Evolutionary conservation across 1,139 yeast genomes (phyloP), one percentile per base, ranked within the genome.

Genomic region (Pichia sp.): DNA sequence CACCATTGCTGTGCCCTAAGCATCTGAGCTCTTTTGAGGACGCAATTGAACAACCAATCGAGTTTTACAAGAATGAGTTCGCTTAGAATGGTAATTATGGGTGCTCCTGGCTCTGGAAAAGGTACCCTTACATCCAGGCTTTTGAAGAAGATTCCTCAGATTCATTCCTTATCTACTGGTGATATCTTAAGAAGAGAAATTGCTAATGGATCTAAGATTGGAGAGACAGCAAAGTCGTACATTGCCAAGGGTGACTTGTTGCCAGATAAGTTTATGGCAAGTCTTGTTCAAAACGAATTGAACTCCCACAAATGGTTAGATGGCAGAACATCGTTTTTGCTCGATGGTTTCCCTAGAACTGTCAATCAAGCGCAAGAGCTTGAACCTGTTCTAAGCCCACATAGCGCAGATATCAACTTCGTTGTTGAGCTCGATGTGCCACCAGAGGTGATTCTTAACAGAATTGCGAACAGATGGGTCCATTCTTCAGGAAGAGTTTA

Each of bases 21-120:
- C 22, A 21, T 21, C 11, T 21, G 22, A 8, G 11, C 22, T 9
- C 22, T 21, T 21, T 21, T 21, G 11, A 21, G 22, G 8, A 21
- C 10, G 22, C 22, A 21, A 8, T 11, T 9, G 10, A 9, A 11
- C 22, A 21, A 9, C 11, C 10, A 21, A 21, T 21, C 11, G 22
- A 50, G n/a, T n/a, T n/a, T n/a, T n/a, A 12, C 26, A 7, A 23
- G n/a, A 7, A 24, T 24, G 27, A 24, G 15, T 24, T 17, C 27
- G 11, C 54, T 84, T 27, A 63, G 96, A 46, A 60, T 86, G 29
- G 64, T 87, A 24, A 64, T 87, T 9, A 62, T 87, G 34, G 96
- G 96, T 5, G 95, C 96, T 1, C 97, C 96, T 0, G 97, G 96
- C 0, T 72, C 95, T 1, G 96, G 96, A 3, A 88, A 88, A 55